A percentile compares a stretch with the other conserved stretches of the same genome.
Conservation (phyloP, 345 rosid genomes). For the Brassica carinata region DNA sequence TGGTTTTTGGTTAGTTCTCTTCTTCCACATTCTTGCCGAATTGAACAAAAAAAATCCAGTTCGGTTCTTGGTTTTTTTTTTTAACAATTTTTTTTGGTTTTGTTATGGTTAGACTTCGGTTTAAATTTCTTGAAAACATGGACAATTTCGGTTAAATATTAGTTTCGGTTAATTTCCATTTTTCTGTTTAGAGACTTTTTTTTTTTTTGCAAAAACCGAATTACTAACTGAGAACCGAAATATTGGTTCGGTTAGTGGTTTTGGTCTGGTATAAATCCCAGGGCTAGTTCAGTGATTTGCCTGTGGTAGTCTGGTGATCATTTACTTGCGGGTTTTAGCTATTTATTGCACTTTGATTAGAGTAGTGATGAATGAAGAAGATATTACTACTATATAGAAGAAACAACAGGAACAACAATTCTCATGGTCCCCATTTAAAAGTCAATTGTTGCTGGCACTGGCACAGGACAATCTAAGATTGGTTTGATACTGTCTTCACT, state of each 20-base stretch:
- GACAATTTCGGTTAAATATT: not conserved
- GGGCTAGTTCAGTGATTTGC: not conserved
- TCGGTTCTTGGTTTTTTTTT: not conserved
- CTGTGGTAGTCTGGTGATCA: not conserved
- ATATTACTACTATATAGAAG: not conserved
- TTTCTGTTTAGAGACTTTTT: too few relatives aligned
- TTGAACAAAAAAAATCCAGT: not conserved
- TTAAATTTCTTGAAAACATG: too few relatives aligned
- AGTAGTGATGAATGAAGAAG: not conserved
- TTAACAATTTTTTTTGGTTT: not conserved
- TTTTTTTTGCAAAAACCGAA: too few relatives aligned
- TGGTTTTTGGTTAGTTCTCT: not conserved
- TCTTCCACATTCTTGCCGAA: too few relatives aligned
- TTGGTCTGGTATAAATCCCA: too few relatives aligned
- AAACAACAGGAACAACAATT: constrained; percentile 36
- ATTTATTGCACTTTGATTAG: constrained; percentile 21
- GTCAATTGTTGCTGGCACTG: constrained; percentile 25
- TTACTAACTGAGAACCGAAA: too few relatives aligned
- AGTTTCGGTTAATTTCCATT: too few relatives aligned
- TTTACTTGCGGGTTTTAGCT: not conserved
- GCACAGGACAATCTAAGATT: not conserved
- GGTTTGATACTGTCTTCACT: constrained; percentile 32
- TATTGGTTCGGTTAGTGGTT: too few relatives aligned
- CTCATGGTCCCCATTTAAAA: constrained; percentile 38
- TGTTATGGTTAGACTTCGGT: not conserved